phyloP scores from a whole-genome alignment of 192 early-diverging fungal genomes.

The Linderina pennispora region DNA sequence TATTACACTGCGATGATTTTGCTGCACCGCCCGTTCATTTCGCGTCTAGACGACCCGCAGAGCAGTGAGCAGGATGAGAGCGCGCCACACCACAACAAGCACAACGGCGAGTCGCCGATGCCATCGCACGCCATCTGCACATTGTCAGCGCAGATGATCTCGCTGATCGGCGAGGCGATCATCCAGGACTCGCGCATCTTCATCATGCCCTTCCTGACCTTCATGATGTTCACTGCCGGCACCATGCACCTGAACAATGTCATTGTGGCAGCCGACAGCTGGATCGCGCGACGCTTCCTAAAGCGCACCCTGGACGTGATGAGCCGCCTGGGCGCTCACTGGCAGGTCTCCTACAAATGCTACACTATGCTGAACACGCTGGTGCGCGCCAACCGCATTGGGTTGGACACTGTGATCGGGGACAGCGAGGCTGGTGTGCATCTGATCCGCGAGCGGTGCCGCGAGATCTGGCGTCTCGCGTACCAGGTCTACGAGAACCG shows the following conservation, averaged over 20 bases:
- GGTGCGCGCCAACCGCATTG: conserved; percentile 38
- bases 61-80: conserved; percentile 1
- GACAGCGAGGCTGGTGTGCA: conserved; percentile 14
- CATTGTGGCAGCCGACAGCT: conserved; percentile 41
- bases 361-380: conserved; percentile 44
- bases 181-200: conserved; percentile 38
- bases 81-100: neutral
- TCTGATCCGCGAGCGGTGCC: conserved; percentile 22
- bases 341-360: conserved; percentile 47
- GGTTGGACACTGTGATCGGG: conserved; percentile 24
- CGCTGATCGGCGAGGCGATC: conserved; percentile 34
- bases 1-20: conserved; percentile 48
- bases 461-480: conserved; percentile 18
- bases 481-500: conserved; percentile 28
- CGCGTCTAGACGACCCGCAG: conserved; percentile 19
- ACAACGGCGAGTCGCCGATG: conserved; percentile 13
- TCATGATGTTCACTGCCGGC: conserved; percentile 46
- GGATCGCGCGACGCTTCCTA: conserved; percentile 41
- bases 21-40: conserved; percentile 47
- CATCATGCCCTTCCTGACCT: conserved; percentile 47
- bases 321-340: conserved; percentile 43
- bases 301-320: conserved; percentile 46
- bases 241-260: conserved; percentile 47
- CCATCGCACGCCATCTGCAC: conserved; percentile 46
- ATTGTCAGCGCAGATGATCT: conserved; percentile 45